Evolutionary conservation across 2,329 filamentous ascomycete genomes (phyloP), one percentile per base, ranked within the genome.

Genomic region (Alternaria dauci): DNA sequence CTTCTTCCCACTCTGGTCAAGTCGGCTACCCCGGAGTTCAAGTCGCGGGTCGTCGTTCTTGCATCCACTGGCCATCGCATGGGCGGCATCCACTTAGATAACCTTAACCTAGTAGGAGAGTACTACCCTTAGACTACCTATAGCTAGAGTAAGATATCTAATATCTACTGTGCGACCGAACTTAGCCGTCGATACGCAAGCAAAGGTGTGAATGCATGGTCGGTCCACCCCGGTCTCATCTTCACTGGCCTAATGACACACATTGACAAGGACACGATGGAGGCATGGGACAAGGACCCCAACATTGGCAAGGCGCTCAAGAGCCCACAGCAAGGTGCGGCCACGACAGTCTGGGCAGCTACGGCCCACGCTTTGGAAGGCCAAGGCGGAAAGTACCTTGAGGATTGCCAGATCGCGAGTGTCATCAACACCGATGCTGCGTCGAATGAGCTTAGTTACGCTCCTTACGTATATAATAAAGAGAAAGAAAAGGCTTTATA

Each of bases 101-200:
- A 83, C 65, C 75, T 81, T 63, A 77, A 79, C 55, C 75, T 80
- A 26, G 51, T 64, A 78, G 3, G 76, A 76, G 69, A 72, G 18
- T 83, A 84, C 63, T 67, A 79, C 0, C 75, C 76, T 0, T 76
- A 70, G 56, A 39, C 56, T 1, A 76, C 81, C 0, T 87, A 87
- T 59, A 81, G 77, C 0, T 81, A 84, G 63, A 76, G 78, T 51
- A 88, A 87, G 65, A 78, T 80, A 0, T 84, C 85, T 12, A 85
- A 83, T 58, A 79, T 86, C 18, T 83, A 80, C 63, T 81, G 83
- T 53, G 81, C 84, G 4, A 85, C 82, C 59, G 78, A 85, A 55
- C 76, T 87, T 25, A 83, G 86, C 30, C 78, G 84, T 1, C 78
- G 77, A 0, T 86, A 84, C 63, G 81, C 80, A 2, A 20, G 68